Base-by-base conservation (phyloP, 768 basidiomycete species). In the Imleria badia region DNA sequence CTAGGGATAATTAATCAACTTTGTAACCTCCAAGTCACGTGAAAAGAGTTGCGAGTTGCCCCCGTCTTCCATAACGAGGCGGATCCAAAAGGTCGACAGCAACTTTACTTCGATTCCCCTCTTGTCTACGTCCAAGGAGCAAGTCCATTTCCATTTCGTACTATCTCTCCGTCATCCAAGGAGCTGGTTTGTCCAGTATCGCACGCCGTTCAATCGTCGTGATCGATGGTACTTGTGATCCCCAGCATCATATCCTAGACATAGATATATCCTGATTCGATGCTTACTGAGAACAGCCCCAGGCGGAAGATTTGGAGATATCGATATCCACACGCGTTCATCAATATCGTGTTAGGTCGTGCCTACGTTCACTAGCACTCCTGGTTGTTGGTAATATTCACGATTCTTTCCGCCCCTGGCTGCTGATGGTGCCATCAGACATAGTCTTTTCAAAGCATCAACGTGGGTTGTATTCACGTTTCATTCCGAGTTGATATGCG, bases 11-110 rank as follows among this genome's bases (percentile, higher is more conserved):
- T n/a, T n/a, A n/a, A n/a, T n/a, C n/a, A 23, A 39, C 20, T 35
- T 46, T 42, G 23, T 41, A 19, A 36, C 43, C 15, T 23, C 8
- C 39, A 11, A 48, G 33, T 56, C 54, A 57, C 56, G 54, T 57
- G 54, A 3, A 26, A 26, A 26, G 4, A 3, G 6, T 26, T 26
- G 6, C 26, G 6, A n/a, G n/a, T n/a, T n/a, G n/a, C n/a, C n/a
- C n/a, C n/a, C n/a, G n/a, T 26, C 26, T 26, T 26, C 26, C 26
- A 26, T 26, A 6, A 26, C 26, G 26, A 22, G n/a, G 23, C 13
- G 20, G 34, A 56, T 47, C 43, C 19, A 33, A 5, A 5, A 38
- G 38, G 11, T 19, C 23, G 53, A 56, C 30, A 38, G 56, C 35
- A 17, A 43, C 19, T 26, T n/a, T 33, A n/a, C 10, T 41, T 23